Conservation (phyloP, 2,329 filamentous ascomycete genomes). For the Amauroascus niger region DNA sequence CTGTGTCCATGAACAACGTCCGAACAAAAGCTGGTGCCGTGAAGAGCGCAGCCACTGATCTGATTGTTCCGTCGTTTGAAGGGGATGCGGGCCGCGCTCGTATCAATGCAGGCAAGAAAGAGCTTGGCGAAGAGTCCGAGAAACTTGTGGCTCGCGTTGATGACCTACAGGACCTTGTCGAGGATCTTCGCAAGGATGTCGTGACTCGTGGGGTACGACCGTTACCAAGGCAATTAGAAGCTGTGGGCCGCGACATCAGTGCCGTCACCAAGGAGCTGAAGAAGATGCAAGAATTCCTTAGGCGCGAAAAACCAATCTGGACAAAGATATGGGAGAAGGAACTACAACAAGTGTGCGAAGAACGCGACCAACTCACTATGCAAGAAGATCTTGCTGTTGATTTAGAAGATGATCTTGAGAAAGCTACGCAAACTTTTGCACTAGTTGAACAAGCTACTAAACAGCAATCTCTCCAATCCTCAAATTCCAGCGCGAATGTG, state of each 20-base stretch:
- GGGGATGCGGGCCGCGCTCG: conserved; percentile 75
- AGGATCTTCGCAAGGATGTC: conserved; percentile 95
- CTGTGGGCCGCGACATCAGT: conserved; percentile 78
- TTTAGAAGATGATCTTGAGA: conserved; percentile 87
- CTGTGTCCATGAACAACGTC: conserved; percentile 75
- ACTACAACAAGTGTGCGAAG: conserved; percentile 88
- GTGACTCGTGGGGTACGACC: conserved; percentile 87
- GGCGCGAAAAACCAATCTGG: conserved; percentile 83
- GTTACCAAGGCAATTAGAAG: conserved; percentile 78
- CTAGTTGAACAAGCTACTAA: conserved; percentile 97
- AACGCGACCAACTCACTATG: conserved; percentile 86
- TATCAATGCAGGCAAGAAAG: conserved; percentile 77
- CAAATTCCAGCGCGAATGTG: conserved; percentile 32
- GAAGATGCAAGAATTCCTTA: conserved; percentile 88
- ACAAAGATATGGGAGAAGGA: conserved; percentile 99
- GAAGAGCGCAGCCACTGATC: conserved; percentile 63
- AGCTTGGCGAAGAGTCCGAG: conserved; percentile 77
- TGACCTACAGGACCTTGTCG: conserved; percentile 91
- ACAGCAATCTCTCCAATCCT: conserved; percentile 71
- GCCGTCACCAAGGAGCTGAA: conserved; percentile 74
- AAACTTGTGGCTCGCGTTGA: conserved; percentile 85
- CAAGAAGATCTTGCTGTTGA: conserved; percentile 93
- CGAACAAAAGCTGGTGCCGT: conserved; percentile 72
- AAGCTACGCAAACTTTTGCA: conserved; percentile 84
- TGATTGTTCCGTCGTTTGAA: conserved; percentile 59